Evolutionary conservation across 2,329 filamentous ascomycete genomes (phyloP).

Genomic region (Beauveria caledonica): DNA sequence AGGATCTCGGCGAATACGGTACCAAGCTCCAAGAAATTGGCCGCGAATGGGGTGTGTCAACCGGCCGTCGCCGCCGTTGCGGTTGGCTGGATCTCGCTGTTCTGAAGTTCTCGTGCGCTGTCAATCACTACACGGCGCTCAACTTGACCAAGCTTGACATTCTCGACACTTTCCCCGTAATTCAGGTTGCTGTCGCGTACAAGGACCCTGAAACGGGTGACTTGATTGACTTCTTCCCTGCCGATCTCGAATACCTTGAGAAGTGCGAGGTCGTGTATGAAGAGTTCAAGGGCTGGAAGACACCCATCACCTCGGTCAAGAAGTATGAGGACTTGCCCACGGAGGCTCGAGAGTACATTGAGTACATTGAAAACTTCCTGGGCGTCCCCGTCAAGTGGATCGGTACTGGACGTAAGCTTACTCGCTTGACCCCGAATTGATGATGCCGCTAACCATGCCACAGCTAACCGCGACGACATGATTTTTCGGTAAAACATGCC

Average conservation of each 20-base stretch:
- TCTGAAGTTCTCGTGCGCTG: constrained; percentile 51
- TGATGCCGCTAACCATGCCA: neutral
- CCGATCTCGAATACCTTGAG: constrained; percentile 50
- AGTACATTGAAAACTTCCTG: constrained; percentile 58
- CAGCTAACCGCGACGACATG: neutral
- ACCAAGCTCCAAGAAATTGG: constrained; percentile 40
- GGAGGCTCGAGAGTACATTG: constrained; percentile 57
- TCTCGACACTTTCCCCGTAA: constrained; percentile 63
- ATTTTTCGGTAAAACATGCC: neutral
- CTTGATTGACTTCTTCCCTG: constrained; percentile 47
- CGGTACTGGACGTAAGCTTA: constrained; percentile 42
- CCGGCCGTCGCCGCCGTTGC: constrained; percentile 52
- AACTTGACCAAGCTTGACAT: constrained; percentile 50
- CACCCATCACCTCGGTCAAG: constrained; percentile 50
- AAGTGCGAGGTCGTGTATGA: constrained; percentile 58
- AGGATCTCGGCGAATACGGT: constrained; percentile 39
- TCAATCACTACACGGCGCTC: constrained; percentile 59
- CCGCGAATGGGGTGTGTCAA: constrained; percentile 37
- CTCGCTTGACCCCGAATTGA: neutral
- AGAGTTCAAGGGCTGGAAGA: constrained; percentile 62
- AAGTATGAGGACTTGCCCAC: constrained; percentile 55
- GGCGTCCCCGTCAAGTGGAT: constrained; percentile 57
- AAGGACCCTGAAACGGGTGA: constrained; percentile 26
- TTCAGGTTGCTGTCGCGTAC: constrained; percentile 71
- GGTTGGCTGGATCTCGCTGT: constrained; percentile 59